Conservation (phyloP, 345 rosid genomes). For the Cardamine chenopodiifolia region DNA sequence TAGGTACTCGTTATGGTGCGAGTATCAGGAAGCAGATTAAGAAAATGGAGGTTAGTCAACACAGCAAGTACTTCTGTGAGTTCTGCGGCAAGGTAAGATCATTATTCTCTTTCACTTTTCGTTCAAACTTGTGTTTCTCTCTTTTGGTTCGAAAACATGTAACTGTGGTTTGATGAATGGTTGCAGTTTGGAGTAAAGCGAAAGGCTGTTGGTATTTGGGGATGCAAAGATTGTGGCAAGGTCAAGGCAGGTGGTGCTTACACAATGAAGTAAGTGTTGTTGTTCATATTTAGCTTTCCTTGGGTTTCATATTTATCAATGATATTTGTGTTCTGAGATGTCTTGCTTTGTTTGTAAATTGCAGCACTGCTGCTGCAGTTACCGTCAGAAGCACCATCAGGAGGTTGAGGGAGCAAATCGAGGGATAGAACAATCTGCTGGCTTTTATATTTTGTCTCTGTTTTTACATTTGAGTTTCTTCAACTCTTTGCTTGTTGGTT, state of each 20-base stretch:
- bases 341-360: neutral
- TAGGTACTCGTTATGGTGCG: constrained; percentile 83
- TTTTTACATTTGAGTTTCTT: constrained; percentile 10
- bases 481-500: constrained; percentile 11
- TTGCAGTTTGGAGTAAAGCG: constrained; percentile 84
- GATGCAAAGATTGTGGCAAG: constrained; percentile 96
- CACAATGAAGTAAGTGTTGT: constrained; percentile 71
- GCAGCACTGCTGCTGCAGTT: constrained; percentile 86
- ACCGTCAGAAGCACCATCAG: constrained; percentile 90
- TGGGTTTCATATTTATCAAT: neutral
- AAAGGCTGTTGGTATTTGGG: constrained; percentile 96
- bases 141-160: neutral
- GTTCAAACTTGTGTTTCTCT: neutral
- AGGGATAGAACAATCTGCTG: constrained; percentile 54
- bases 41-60: constrained; percentile 82
- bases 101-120: neutral
- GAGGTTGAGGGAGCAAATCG: constrained; percentile 93
- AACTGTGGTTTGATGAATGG: neutral
- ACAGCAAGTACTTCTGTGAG: constrained; percentile 81
- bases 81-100: constrained; percentile 78
- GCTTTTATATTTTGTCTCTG: neutral
- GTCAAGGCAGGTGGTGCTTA: constrained; percentile 96
- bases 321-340: neutral
- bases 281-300: neutral
- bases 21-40: constrained; percentile 84